These are phyloP conservation scores for Papiliotrema fonsecae DNA, from an alignment of 1,284 basidiomycete species.

Conservation along the genomic window DNA sequence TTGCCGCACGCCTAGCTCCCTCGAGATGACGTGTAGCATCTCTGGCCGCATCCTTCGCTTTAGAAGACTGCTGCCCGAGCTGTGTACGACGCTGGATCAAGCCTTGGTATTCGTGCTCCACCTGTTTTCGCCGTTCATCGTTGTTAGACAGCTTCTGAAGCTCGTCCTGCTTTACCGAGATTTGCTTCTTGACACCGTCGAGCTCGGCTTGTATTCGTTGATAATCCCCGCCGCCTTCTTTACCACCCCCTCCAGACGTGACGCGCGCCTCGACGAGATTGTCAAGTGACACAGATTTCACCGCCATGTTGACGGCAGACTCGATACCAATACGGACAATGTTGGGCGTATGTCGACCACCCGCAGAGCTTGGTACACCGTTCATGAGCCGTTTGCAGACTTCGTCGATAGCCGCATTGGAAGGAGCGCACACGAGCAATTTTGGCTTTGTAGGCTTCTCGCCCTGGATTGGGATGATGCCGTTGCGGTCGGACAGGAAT, in stretches of 20 bases:
- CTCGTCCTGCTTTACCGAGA: conserved; percentile 63
- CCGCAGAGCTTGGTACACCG: conserved; percentile 61
- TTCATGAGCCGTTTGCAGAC: conserved; percentile 82
- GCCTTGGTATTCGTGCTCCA: conserved; percentile 66
- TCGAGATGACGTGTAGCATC: conserved; percentile 68
- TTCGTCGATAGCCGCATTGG: conserved; percentile 98
- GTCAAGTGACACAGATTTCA: conserved; percentile 85
- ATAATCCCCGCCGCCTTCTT: conserved; percentile 54
- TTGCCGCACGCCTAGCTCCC: conserved; percentile 66
- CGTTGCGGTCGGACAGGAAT: conserved; percentile 63
- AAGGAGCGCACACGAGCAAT: conserved; percentile 90
- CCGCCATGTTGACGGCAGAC: conserved; percentile 70
- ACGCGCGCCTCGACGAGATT: conserved; percentile 74
- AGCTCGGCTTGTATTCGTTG: conserved; percentile 62
- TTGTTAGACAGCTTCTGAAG: conserved; percentile 29
- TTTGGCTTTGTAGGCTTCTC: conserved; percentile 61
- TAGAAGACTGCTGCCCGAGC: conserved; percentile 67
- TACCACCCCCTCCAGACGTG: conserved; percentile 51
- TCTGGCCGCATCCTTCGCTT: conserved; percentile 73
- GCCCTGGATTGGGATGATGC: conserved; percentile 51
- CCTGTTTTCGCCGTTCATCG: conserved; percentile 46
- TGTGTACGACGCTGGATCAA: conserved; percentile 61
- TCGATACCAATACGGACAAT: conserved; percentile 86
- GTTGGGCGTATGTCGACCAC: conserved; percentile 59
- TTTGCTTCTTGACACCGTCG: conserved; percentile 59